Percentiles rank a stretch among this genome's conserved stretches.
phyloP scores from a whole-genome alignment of 495 filamentous ascomycete genomes.

The Wilcoxina mikolae region DNA sequence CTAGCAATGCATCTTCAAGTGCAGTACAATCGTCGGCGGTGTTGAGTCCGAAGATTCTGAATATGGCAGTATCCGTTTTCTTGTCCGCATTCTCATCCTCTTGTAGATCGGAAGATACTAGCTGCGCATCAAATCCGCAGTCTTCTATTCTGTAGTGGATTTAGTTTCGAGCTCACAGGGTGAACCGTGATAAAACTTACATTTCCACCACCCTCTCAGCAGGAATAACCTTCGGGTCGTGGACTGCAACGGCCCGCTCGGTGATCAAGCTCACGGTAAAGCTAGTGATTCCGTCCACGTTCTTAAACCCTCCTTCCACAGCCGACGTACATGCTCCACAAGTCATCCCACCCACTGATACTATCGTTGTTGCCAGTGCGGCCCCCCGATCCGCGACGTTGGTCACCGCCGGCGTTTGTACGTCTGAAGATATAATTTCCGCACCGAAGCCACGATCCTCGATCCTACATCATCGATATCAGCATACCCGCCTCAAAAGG shows the following conservation, averaged over 20 bases:
- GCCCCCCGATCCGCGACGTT: constrained; percentile 94
- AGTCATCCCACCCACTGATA: constrained; percentile 87
- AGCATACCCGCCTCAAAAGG: too few species aligned
- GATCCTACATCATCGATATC: constrained; percentile 41
- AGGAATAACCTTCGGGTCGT: constrained; percentile 57
- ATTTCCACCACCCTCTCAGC: constrained; percentile 55
- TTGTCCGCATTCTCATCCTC: constrained; percentile 33
- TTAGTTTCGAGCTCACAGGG: neutral
- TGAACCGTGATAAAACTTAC: constrained; percentile 26
- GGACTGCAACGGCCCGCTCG: constrained; percentile 76
- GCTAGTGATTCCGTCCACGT: constrained; percentile 58
- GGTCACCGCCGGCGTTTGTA: constrained; percentile 58
- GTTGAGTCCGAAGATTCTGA: constrained; percentile 71
- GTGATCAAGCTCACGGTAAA: constrained; percentile 91
- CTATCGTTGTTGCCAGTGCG: constrained; percentile 34
- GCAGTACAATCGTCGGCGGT: constrained; percentile 40
- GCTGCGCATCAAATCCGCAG: constrained; percentile 74
- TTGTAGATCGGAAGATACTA: constrained; percentile 45
- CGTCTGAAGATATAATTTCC: constrained; percentile 71
- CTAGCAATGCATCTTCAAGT: constrained; percentile 55
- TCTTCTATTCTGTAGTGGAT: constrained; percentile 53
- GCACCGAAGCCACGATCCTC: constrained; percentile 92
- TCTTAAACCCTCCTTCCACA: constrained; percentile 67
- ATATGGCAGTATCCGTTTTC: constrained; percentile 40
- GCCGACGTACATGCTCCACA: constrained; percentile 92